These are phyloP conservation scores for Bisporella sp. DNA, from an alignment of 2,329 filamentous ascomycete species.

Conservation along the genomic window DNA sequence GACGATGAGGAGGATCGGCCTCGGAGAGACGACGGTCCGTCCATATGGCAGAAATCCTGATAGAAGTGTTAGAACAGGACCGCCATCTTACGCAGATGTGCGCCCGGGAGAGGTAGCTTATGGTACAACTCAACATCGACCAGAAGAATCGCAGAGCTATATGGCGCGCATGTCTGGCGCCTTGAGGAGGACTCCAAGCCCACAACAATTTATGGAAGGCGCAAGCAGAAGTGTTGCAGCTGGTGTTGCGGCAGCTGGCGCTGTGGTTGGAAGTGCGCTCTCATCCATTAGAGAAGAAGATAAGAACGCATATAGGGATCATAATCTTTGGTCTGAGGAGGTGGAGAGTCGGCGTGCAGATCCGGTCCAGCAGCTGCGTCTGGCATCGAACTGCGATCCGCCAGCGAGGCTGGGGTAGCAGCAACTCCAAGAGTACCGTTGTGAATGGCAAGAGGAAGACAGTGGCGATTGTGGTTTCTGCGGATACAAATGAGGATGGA, in stretches of 20 bases:
- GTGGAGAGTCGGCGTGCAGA: constrained; percentile 58
- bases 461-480: constrained; percentile 84
- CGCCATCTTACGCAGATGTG: constrained; percentile 34
- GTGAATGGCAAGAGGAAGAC: constrained; percentile 51
- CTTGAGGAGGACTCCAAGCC: constrained; percentile 74
- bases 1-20: constrained; percentile 57
- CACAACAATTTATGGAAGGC: constrained; percentile 80
- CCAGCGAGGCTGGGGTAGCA: constrained; percentile 22
- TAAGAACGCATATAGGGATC: constrained; percentile 71
- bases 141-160: constrained; percentile 50
- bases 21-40: constrained; percentile 26
- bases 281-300: constrained; percentile 81
- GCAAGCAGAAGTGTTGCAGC: constrained; percentile 77
- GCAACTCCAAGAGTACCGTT: constrained; percentile 12
- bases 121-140: constrained; percentile 31
- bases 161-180: constrained; percentile 74
- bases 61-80: constrained; percentile 28
- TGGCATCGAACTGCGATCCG: constrained; percentile 19
- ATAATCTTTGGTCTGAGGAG: constrained; percentile 89
- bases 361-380: constrained; percentile 16
- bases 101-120: constrained; percentile 33
- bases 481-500: constrained; percentile 56
- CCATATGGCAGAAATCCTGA: constrained; percentile 22
- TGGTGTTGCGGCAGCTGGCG: constrained; percentile 75
- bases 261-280: constrained; percentile 74